Percentiles rank a stretch among this genome's conserved stretches.
These are phyloP conservation scores for Apocynum venetum DNA, from an alignment of 257 asterid species.

Conservation along the genomic window DNA sequence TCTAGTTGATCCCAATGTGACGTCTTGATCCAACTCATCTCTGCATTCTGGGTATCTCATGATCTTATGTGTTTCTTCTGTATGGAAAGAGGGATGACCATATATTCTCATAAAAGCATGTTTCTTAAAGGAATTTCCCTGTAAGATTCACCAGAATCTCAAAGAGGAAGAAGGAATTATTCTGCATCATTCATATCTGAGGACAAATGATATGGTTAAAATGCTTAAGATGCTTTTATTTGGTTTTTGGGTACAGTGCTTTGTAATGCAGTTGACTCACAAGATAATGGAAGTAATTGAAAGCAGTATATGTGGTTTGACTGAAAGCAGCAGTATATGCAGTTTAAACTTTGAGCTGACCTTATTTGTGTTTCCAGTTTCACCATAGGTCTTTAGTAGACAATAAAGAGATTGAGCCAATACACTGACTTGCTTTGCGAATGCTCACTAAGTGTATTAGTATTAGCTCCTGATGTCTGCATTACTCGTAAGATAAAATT, in stretches of 20 bases:
- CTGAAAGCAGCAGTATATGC: background rate
- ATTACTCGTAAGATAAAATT: background rate
- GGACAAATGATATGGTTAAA: slow-evolving; percentile 2
- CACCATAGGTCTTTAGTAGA: background rate
- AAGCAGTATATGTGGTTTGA: background rate
- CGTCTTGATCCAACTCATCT: slow-evolving; percentile 11
- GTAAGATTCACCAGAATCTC: slow-evolving; percentile 16
- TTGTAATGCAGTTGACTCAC: background rate
- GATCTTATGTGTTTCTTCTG: slow-evolving; percentile 16
- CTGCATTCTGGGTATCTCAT: slow-evolving; percentile 16
- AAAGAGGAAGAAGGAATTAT: background rate
- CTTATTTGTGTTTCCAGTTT: background rate
- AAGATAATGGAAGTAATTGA: background rate
- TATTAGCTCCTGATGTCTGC: background rate
- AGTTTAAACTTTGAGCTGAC: background rate
- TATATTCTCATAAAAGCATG: slow-evolving; percentile 5
- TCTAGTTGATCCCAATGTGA: slow-evolving; percentile 8
- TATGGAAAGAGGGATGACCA: slow-evolving; percentile 15
- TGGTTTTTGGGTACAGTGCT: background rate
- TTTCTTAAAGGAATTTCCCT: slow-evolving; percentile 11
- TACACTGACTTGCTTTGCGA: background rate
- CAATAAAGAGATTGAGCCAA: slow-evolving; percentile 4
- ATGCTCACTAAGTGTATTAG: background rate
- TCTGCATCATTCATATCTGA: slow-evolving; percentile 6
- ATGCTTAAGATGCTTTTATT: slow-evolving; percentile 1